These are phyloP conservation scores for Globisporangium alternatum DNA, from an alignment of 352 stramenopile species.

Conservation along the genomic window DNA sequence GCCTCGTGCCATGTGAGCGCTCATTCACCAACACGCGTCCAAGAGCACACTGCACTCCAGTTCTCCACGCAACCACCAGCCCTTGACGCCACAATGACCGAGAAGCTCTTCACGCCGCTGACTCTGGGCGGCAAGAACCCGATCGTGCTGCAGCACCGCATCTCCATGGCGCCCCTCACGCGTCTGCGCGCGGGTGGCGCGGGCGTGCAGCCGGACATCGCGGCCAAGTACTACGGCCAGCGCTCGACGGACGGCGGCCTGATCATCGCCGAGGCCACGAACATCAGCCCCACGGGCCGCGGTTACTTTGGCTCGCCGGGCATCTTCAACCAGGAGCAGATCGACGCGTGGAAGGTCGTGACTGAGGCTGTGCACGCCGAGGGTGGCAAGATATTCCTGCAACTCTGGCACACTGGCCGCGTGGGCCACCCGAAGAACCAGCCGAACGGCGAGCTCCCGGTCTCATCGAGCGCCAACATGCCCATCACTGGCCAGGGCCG, in stretches of 20 bases:
- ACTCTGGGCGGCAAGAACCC: conserved; percentile 27
- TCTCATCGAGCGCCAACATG: conserved; percentile 29
- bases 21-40: conserved; percentile 10
- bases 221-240: conserved; percentile 61
- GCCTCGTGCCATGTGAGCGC: not conserved
- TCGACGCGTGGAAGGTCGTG: conserved; percentile 39
- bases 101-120: conserved; percentile 29
- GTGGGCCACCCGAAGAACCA: conserved; percentile 46
- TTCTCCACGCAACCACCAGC: not conserved
- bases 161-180: conserved; percentile 50
- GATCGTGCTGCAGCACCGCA: conserved; percentile 32
- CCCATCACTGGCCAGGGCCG: conserved; percentile 13
- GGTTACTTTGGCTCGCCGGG: conserved; percentile 31
- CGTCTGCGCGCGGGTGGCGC: conserved; percentile 23
- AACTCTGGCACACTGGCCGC: conserved; percentile 77
- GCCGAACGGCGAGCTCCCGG: conserved; percentile 27
- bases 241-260: conserved; percentile 48
- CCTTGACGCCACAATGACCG: conserved; percentile 1
- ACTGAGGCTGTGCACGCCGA: conserved; percentile 59
- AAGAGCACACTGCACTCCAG: not conserved
- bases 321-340: conserved; percentile 38
- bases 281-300: conserved; percentile 32
- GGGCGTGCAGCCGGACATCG: conserved; percentile 35
- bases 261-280: conserved; percentile 61
- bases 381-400: conserved; percentile 51